Base-by-base conservation (phyloP, 2,329 filamentous ascomycete genomes). In the Neobulgaria alba region DNA sequence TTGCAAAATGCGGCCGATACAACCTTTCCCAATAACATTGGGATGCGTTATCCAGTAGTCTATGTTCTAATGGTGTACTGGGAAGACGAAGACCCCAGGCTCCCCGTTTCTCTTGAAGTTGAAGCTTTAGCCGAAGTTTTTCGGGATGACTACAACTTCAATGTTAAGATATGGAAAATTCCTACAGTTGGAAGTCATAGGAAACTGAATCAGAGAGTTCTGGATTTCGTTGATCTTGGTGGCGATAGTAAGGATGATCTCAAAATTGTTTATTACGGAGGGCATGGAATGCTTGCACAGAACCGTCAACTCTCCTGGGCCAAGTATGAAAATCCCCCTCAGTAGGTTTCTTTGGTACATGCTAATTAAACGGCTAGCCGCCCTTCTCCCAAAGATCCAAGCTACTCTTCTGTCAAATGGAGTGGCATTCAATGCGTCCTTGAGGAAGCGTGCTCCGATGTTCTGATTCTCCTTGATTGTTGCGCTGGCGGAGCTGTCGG, bases 1-100 rank as follows among this genome's bases (percentile, higher is more conserved):
- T 67, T 79, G 21, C 75, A 79, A 55, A 74, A 77, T 68, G 76
- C 75, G 38, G 75, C 75, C 48, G 77, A 78, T 67, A 64, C 77
- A 46, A 77, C 79, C 49, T 72, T 76, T 53, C 68, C 72, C 42
- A 74, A 78, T 56, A 72, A 72, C 21, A 68, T 75, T 48, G 68
- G 66, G 37, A 64, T 66, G 3, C 67, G 68, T 3, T 77, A 80
- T 46, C 64, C 62, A 3, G 67, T 67, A 39, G 72, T 75, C 8
- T 77, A 73, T 4, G 75, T 75, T 9, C 59, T 79, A 33, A 59
- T 79, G 42, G 51, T 79, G 44, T 67, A 69, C 33, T 80, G 76
- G 76, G 73, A 77, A 44, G 73, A 76, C 33, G 73, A 79, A 44
- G 45, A 50, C 20, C 47, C 47, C 2, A 36, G 42, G 21, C 60